Percentiles rank a stretch among this genome's conserved stretches.
Evolutionary conservation across 1,284 basidiomycete genomes (phyloP).

Genomic region (Ustilago shanxiensis): DNA sequence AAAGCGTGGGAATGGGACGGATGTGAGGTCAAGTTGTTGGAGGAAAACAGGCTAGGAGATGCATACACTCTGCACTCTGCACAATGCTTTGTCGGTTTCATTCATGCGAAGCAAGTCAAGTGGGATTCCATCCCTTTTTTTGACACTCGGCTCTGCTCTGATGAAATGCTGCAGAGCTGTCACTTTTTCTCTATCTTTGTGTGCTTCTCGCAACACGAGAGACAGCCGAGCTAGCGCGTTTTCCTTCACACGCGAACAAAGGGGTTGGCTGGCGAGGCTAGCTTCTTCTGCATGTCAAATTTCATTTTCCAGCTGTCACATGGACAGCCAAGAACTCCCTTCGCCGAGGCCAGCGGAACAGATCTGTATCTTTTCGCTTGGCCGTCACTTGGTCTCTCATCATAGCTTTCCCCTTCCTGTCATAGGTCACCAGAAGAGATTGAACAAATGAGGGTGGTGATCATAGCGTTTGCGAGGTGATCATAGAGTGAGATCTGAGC

Average conservation of each 20-base stretch:
- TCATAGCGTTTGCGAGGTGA: slow-evolving; percentile 4
- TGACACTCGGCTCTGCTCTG: background rate
- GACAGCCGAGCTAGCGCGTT: background rate
- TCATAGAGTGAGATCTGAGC: slow-evolving; percentile 4
- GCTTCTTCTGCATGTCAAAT: background rate
- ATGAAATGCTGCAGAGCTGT: slow-evolving; percentile 7
- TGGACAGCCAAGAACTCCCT: background rate
- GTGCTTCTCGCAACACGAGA: slow-evolving; percentile 6
- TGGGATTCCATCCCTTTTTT: slow-evolving; percentile 4
- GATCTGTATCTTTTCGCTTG: background rate
- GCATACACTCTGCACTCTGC: slow-evolving; percentile 11
- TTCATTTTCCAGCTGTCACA: slow-evolving; percentile 21
- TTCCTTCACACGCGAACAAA: slow-evolving; percentile 6
- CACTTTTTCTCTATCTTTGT: background rate
- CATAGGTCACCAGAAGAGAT: too few species aligned
- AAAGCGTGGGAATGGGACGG: slow-evolving; percentile 8
- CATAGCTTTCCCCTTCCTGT: background rate
- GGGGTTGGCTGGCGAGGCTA: too few species aligned
- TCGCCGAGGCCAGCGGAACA: slow-evolving; percentile 6
- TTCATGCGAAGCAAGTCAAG: slow-evolving; percentile 1
- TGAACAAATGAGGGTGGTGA: slow-evolving; percentile 11
- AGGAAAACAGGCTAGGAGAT: slow-evolving; percentile 1
- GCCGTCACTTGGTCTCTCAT: background rate
- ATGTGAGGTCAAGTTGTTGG: background rate
- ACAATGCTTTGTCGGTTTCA: slow-evolving; percentile 3